Base-by-base conservation (phyloP, 2,329 filamentous ascomycete genomes). In the Clarireedia monteithiana region DNA sequence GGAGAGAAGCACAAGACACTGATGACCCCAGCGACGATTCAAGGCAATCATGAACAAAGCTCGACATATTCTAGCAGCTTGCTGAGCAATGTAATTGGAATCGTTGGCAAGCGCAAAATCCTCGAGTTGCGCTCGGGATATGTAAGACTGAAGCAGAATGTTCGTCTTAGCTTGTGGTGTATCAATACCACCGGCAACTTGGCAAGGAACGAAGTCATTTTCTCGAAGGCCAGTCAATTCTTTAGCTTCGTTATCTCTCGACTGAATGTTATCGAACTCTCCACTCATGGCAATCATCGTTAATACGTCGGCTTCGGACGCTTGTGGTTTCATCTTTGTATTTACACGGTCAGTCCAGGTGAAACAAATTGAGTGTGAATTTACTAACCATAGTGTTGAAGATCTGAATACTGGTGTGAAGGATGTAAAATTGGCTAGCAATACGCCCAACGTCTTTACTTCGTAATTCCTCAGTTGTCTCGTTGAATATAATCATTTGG, bases 401-500 rank as follows among this genome's bases (percentile, higher is more conserved):
- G 44, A 97, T 88, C 69, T 97, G 87, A 60, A 99, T 87, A 70
- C 89, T 96, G 14, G 87, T 88, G 66, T 99, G 91, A 48, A 95
- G 78, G 49, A 99, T 92, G 67, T 99, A 99, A 68, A 87, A 99
- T 70, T 99, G 92, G 70, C 92, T 97, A 15, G 94, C 94, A 69
- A 99, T 99, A 15, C 94, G 85, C 3, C 94, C 94, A 50, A 97
- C 87, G 66, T 99, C 92, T 70, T 99, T 99, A 58, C 91, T 88
- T 58, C 90, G 85, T 7, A 99, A 81, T 66, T 96, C 92, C 63
- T 96, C 92, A 0, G 92, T 99, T 17, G 78, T 82, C 67, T 97
- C 94, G 63, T 99, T 96, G 76, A 92, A 99, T 56, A 99, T 94
- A 66, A 99, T 94, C 95, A 99, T 99, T 72, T 99, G 94, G 64